Evolutionary conservation across 768 basidiomycete species (phyloP), one percentile per base, ranked within the genome.

Genomic region (Pleurotus tuber-regium): DNA sequence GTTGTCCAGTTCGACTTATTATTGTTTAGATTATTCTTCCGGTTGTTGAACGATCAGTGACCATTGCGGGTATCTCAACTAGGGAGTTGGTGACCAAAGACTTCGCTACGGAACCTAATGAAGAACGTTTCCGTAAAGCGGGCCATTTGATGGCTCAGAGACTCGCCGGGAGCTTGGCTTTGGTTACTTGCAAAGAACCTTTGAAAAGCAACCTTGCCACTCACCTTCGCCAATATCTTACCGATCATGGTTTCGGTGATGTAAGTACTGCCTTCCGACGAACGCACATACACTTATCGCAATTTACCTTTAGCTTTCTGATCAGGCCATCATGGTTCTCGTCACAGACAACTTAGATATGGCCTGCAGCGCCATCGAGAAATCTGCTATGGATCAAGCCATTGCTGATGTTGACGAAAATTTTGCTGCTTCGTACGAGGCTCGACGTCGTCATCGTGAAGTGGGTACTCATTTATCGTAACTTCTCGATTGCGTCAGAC

Each of bases 131-230:
- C 61, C 87, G 92, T 28, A 87, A 87, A 60, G 92, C 97, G 21
- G 93, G 90, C 10, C 93, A 97, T 66, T 67, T 93, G 29, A 98
- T 98, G 95, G 95, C 94, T 1, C 92, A 93, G 69, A 96, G 93
- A 65, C 81, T 99, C 46, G 97, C 97, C 12, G 95, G 96, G 33
- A 95, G 91, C 59, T 80, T 99, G 42, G 97, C 97, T 21, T 72
- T 98, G 49, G 97, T 99, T 12, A 98, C 97, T 14, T 98, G 96
- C 77, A 98, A 98, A 66, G 97, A 99, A 61, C 95, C 96, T 1
- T 69, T 99, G 52, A 87, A 93, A 63, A 89, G 87, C 64, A 95
- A 97, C 66, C 84, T 98, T 61, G 85, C 87, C 14, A 86, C 81
- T 48, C 93, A 96, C 62, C 76, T 98, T 26, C 86, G 94, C n/a